Conservation (phyloP, 129 eudicot species). For the Dittrichia graveolens region DNA sequence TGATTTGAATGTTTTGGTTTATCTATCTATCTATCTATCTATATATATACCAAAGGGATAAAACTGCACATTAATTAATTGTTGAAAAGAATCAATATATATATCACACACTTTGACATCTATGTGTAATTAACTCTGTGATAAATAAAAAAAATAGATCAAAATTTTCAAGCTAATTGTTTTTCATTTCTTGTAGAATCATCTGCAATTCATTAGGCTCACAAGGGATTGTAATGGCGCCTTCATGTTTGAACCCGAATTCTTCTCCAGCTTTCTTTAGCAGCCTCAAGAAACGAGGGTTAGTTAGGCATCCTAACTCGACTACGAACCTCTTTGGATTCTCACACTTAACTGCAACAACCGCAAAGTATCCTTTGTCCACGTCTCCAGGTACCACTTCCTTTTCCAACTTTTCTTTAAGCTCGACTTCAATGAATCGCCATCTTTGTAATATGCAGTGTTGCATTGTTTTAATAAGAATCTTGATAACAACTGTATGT, state of each 20-base stretch:
- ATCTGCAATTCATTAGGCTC: slow-evolving; percentile 46
- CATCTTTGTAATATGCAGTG: slow-evolving; percentile 3
- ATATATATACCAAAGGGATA: no score
- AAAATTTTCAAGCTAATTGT: slow-evolving; percentile 17
- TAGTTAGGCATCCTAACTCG: slow-evolving; percentile 42
- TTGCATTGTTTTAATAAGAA: slow-evolving; percentile 25
- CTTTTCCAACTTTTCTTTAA: not conserved
- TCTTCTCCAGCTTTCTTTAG: slow-evolving; percentile 55
- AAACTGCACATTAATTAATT: no score
- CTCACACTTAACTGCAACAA: slow-evolving; percentile 43
- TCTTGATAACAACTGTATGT: slow-evolving; percentile 23
- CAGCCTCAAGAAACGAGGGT: slow-evolving; percentile 56
- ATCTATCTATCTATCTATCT: no score
- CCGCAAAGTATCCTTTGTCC: slow-evolving; percentile 59
- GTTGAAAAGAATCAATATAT: no score
- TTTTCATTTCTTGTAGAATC: slow-evolving; percentile 34
- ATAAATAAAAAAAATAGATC: no score
- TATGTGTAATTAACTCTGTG: no score
- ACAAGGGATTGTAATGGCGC: slow-evolving; percentile 59
- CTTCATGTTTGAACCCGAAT: slow-evolving; percentile 55
- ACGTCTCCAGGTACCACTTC: slow-evolving; percentile 35
- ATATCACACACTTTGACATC: no score
- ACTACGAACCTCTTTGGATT: slow-evolving; percentile 58
- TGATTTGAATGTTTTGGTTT: no score
- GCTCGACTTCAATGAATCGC: slow-evolving; percentile 5